phyloP scores from a whole-genome alignment of 345 rosid species.

The Balakata baccata region DNA sequence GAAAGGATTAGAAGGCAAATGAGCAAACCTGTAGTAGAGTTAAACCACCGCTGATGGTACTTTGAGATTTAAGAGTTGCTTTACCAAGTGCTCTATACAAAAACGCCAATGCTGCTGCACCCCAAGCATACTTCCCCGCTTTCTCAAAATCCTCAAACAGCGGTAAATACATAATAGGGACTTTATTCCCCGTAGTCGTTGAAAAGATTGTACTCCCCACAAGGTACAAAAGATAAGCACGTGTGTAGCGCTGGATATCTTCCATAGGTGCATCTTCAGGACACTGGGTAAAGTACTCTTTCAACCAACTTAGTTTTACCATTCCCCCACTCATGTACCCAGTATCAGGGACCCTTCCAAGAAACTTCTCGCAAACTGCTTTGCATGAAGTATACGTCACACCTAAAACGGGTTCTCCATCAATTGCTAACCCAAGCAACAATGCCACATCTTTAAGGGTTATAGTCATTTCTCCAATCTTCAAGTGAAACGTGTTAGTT shows the following conservation, averaged over 20 bases:
- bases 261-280: slow-evolving; percentile 58
- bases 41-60: slow-evolving; percentile 93
- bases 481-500: slow-evolving; percentile 86
- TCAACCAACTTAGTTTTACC: slow-evolving; percentile 95
- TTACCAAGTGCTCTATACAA: slow-evolving; percentile 92
- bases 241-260: slow-evolving; percentile 57
- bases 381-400: slow-evolving; percentile 56
- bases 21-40: slow-evolving; percentile 74
- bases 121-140: slow-evolving; percentile 89
- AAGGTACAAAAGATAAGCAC: slow-evolving; percentile 85
- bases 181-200: slow-evolving; percentile 89
- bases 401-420: slow-evolving; percentile 85
- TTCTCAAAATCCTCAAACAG: slow-evolving; percentile 71
- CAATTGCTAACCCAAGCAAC: slow-evolving; percentile 74
- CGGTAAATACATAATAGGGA: slow-evolving; percentile 92
- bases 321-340: slow-evolving; percentile 90
- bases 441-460: slow-evolving; percentile 73
- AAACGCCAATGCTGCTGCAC: slow-evolving; percentile 90
- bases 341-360: slow-evolving; percentile 63
- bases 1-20: slow-evolving; percentile 2
- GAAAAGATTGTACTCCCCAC: slow-evolving; percentile 93
- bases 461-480: slow-evolving; percentile 84
- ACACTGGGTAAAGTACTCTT: slow-evolving; percentile 72
- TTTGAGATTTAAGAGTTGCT: slow-evolving; percentile 87
- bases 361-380: slow-evolving; percentile 59